These are phyloP conservation scores for Scedosporium aurantiacum DNA, from an alignment of 2,329 filamentous ascomycete species.

Conservation along the genomic window DNA sequence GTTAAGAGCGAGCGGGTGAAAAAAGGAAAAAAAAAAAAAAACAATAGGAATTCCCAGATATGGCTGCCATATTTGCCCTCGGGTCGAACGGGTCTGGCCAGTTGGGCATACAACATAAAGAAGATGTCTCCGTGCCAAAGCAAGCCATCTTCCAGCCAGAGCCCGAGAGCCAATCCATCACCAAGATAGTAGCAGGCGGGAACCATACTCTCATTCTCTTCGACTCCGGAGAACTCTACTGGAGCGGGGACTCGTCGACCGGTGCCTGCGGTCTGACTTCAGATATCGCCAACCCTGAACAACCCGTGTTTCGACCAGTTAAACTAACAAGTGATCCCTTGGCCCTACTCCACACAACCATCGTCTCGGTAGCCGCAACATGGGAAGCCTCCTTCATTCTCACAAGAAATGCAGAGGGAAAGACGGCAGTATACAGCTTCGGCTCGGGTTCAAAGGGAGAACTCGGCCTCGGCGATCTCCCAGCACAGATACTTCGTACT, in stretches of 20 bases:
- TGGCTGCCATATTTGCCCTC: slow-evolving; percentile 53
- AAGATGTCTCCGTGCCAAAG: slow-evolving; percentile 59
- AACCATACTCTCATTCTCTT: slow-evolving; percentile 75
- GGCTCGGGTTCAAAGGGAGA: slow-evolving; percentile 63
- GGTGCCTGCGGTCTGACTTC: slow-evolving; percentile 41
- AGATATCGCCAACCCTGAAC: neutral
- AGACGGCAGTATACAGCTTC: slow-evolving; percentile 46
- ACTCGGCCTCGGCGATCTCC: slow-evolving; percentile 49
- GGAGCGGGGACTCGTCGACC: slow-evolving; percentile 47
- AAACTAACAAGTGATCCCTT: neutral
- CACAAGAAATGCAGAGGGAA: slow-evolving; percentile 29
- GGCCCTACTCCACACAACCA: neutral
- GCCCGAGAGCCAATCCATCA: slow-evolving; percentile 23
- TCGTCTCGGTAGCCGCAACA: slow-evolving; percentile 48
- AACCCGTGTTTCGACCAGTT: slow-evolving; percentile 1
- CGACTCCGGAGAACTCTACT: slow-evolving; percentile 47
- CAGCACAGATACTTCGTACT: slow-evolving; percentile 29
- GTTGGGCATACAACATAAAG: slow-evolving; percentile 57
- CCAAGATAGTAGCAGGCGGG: slow-evolving; percentile 52
- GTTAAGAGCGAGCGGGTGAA: no score
- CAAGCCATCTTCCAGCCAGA: slow-evolving; percentile 43
- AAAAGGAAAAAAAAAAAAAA: no score
- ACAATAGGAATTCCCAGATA: slow-evolving; percentile 12
- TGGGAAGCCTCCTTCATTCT: slow-evolving; percentile 67
- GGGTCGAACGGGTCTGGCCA: slow-evolving; percentile 72